Evolutionary conservation across 208 protist genomes (phyloP), one percentile per base, ranked within the genome.

Genomic region (Herpetomonas samuelpessoai): DNA sequence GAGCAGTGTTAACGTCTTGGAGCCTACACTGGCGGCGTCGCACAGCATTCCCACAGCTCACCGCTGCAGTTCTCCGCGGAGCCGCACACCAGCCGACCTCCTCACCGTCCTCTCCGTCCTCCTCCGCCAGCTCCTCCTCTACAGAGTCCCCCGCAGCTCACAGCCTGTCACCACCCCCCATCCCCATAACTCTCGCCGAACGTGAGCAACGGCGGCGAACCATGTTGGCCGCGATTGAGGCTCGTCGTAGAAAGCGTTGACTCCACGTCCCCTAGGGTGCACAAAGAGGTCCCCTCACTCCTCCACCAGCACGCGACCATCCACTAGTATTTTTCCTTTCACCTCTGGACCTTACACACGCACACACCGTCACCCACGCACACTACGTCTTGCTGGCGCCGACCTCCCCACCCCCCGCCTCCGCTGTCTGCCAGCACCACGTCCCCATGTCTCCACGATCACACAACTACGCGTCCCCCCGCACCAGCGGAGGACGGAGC

Each of bases 1-100:
- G 30, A 1, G 53, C 22, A 3, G 18, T 44, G 24, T 53, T 48
- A 35, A 45, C 16, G 1, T 24, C 7, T 41, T 61, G 62, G 62
- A 41, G 35, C 35, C 6, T 6, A 41, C 35, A 14, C 35, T 41
- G 14, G 9, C 35, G 35, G 9, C 35, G 14, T 14, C 35, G 14
- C 35, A 14, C 35, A 18, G 9, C 35, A 18, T 14, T 14, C 35
- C 9, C 14, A 14, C 9, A 41, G 14, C 9, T 6, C 35, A 41
- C 35, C 14, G 35, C 9, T 14, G 35, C 35, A n/a, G n/a, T n/a
- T n/a, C n/a, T n/a, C n/a, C n/a, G n/a, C n/a, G n/a, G n/a, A n/a
- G n/a, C n/a, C n/a, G n/a, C n/a, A n/a, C n/a, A n/a, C n/a, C n/a
- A n/a, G n/a, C n/a, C n/a, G n/a, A n/a, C n/a, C n/a, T n/a, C n/a